Evolutionary conservation across 306 rosid genomes (phyloP).

Genomic region (Medicago truncatula): MtrunA17r5.0-ANR NC_053048.1:27838501-27839000

Average conservation of each 20-base stretch:
- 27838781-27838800: constrained; percentile 79
- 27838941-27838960: constrained; percentile 82
- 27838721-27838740: constrained; percentile 99
- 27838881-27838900: constrained; percentile 16
- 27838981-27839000: constrained; percentile 87
- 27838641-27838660: constrained; percentile 29
- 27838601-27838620: neutral
- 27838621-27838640: neutral
- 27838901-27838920: constrained; percentile 72
- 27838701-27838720: constrained; percentile 98
- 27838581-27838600: neutral
- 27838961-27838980: constrained; percentile 98
- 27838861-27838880: neutral
- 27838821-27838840: neutral
- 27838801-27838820: constrained; percentile 81
- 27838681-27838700: constrained; percentile 97
- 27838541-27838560: neutral
- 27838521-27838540: neutral
- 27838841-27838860: neutral
- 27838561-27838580: neutral
- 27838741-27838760: constrained; percentile 94
- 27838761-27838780: constrained; percentile 97
- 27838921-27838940: constrained; percentile 61
- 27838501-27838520: neutral
- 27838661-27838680: constrained; percentile 85